Evolutionary conservation across 495 filamentous ascomycete genomes (phyloP).

Genomic region (Penicillium paradoxum): DNA sequence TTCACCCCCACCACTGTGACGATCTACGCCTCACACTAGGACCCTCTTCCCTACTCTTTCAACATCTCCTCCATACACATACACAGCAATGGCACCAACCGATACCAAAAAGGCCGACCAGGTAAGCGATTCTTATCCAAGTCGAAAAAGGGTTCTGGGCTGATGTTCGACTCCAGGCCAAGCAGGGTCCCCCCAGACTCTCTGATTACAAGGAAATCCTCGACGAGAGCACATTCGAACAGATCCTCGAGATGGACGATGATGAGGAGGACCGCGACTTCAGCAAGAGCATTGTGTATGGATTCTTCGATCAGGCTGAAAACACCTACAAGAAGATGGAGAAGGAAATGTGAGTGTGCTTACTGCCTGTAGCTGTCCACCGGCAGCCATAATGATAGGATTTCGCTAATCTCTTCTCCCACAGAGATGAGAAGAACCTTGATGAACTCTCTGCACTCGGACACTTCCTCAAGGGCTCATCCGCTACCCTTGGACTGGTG

Average conservation of each 20-base stretch:
- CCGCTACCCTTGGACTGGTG: slow-evolving; percentile 85
- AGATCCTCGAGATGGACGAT: slow-evolving; percentile 97
- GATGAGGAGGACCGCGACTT: slow-evolving; percentile 71
- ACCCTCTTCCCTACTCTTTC: slow-evolving; percentile 5
- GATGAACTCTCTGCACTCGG: slow-evolving; percentile 72
- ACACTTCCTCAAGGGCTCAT: slow-evolving; percentile 98
- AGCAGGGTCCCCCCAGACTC: slow-evolving; percentile 43
- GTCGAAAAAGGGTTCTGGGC: neutral
- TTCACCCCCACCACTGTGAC: slow-evolving; percentile 5
- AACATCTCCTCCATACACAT: neutral
- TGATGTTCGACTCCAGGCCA: slow-evolving; percentile 26
- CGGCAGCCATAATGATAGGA: neutral
- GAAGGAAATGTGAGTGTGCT: slow-evolving; percentile 61
- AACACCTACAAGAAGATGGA: slow-evolving; percentile 87
- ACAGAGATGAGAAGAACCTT: slow-evolving; percentile 62
- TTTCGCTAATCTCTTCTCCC: slow-evolving; percentile 7
- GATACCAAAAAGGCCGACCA: slow-evolving; percentile 27
- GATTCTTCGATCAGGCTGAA: slow-evolving; percentile 90
- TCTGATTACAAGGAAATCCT: slow-evolving; percentile 63
- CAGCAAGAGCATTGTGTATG: slow-evolving; percentile 79
- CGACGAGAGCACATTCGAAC: slow-evolving; percentile 76
- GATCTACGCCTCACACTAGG: slow-evolving; percentile 6
- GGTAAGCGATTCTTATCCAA: slow-evolving; percentile 17
- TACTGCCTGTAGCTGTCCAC: neutral
- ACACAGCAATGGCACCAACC: slow-evolving; percentile 27